Percentiles rank a stretch among this genome's conserved stretches.
These are phyloP conservation scores for Gossypium raimondii DNA, from an alignment of 345 rosid genomes.

Conservation along the genomic window DNA sequence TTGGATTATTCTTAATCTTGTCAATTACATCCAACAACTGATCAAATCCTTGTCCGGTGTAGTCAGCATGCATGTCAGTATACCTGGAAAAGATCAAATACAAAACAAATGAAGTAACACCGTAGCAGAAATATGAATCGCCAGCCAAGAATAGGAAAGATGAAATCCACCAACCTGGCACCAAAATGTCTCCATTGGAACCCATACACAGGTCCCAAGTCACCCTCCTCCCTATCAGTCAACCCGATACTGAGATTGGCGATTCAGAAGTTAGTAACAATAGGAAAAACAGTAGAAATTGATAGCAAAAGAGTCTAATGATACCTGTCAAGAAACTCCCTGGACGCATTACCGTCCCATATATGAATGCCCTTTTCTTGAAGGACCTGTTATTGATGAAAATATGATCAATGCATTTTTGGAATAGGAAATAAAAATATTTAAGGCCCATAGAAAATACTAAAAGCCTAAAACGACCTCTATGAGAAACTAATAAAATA, in stretches of 20 bases:
- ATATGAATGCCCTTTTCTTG: constrained; percentile 88
- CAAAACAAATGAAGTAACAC: not conserved
- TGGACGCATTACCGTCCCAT: constrained; percentile 97
- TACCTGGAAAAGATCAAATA: constrained; percentile 46
- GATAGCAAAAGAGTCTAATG: not conserved
- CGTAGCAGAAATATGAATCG: constrained; percentile 1
- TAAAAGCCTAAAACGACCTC: not conserved
- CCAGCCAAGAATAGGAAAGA: constrained; percentile 10
- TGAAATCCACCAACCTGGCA: constrained; percentile 56
- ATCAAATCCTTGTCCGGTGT: constrained; percentile 93
- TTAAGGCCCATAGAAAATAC: not conserved
- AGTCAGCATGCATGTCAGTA: constrained; percentile 92
- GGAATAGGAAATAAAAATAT: not conserved
- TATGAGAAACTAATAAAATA: not conserved
- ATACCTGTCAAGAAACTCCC: constrained; percentile 85
- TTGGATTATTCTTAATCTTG: constrained; percentile 88
- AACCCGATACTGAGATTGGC: constrained; percentile 60
- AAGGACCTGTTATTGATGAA: constrained; percentile 54
- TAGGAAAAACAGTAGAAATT: constrained; percentile 4
- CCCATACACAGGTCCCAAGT: constrained; percentile 93
- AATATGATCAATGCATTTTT: not conserved
- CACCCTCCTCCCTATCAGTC: constrained; percentile 84
- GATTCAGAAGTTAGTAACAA: constrained; percentile 17
- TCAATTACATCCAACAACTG: constrained; percentile 80
- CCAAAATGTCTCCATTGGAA: constrained; percentile 99